Evolutionary conservation across 1,284 basidiomycete species (phyloP), one percentile per base, ranked within the genome.

Genomic region (Spongispora temasekensis): DNA sequence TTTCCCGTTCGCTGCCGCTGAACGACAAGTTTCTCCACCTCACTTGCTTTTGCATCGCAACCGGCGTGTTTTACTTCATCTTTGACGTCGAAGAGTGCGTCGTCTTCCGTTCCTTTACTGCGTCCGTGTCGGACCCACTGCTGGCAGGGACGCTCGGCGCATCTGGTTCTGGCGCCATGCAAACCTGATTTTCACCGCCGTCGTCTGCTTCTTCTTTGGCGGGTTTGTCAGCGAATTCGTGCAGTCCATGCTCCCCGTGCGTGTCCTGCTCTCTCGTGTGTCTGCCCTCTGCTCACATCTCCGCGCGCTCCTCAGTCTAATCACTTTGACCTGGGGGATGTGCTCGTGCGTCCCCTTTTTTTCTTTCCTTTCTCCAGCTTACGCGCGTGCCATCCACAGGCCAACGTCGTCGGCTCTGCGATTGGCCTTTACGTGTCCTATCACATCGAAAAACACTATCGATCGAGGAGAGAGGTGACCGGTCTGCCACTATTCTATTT

Each of bases 1-100:
- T 89, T 65, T 79, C 85, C 21, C 79, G 80, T 61, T 75, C 83
- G 5, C 72, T 94, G 12, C 90, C 90, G 1, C 72, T 95, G 19
- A 92, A 91, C 71, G 90, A 92, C 83, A 94, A 95, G 76, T 68
- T 95, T 15, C 76, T 95, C 30, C 94, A 94, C 70, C 94, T 96
- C 71, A 69, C 93, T 25, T 93, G 91, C 73, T 89, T 97, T 66
- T 81, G 81, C 61, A 63, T 91, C 31, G 91, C 93, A 1, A 94
- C 93, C 0, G 86, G 78, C 6, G 82, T 94, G 7, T 95, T 95
- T 75, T 96, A 94, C 74, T 91, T 92, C 69, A 93, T 95, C 53
- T 86, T 92, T 61, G 92, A 94, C 66, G 88, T 95, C 13, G 93
- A 95, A 64, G 92, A 95, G 87, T 91, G 67, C 69, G 88, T n/a